Conservation (phyloP, 2,329 filamentous ascomycete genomes). For the Paraphaeosphaeria minitans region DNA sequence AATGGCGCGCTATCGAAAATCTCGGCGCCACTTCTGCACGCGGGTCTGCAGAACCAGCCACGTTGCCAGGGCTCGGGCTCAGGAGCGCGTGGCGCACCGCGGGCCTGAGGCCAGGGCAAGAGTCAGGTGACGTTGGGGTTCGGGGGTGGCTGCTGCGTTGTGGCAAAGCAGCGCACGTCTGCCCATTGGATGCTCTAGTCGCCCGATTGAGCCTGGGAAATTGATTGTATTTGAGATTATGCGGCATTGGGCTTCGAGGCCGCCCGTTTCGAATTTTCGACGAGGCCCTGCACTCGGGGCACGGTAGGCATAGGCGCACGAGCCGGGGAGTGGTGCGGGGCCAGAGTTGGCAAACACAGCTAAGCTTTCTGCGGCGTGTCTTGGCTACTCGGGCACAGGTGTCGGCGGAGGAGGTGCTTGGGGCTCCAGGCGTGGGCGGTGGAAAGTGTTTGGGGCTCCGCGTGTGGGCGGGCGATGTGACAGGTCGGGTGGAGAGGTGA, state of each 20-base stretch:
- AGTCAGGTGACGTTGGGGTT: not conserved
- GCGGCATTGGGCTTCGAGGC: not conserved
- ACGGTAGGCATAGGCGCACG: no score
- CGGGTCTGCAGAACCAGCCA: not conserved
- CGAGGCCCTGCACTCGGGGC: no score
- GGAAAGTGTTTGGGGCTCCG: not conserved
- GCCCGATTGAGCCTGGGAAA: no score
- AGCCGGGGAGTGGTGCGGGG: not conserved
- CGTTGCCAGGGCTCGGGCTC: not conserved
- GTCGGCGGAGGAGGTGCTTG: not conserved
- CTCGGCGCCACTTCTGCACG: not conserved
- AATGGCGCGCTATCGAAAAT: not conserved
- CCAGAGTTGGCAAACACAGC: not conserved
- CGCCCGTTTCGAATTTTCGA: not conserved
- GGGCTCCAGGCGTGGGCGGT: not conserved
- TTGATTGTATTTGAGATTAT: no score
- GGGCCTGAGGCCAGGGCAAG: not conserved
- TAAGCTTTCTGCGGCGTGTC: slow-evolving; percentile 9
- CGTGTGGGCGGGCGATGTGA: not conserved
- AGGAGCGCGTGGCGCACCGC: not conserved
- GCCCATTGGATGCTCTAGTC: no score
- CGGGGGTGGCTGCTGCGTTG: not conserved
- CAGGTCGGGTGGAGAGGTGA: no score
- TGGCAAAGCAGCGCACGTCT: not conserved
- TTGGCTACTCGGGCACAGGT: not conserved